Conservation (phyloP, 768 basidiomycete species). For the Suillus subaureus region DNA sequence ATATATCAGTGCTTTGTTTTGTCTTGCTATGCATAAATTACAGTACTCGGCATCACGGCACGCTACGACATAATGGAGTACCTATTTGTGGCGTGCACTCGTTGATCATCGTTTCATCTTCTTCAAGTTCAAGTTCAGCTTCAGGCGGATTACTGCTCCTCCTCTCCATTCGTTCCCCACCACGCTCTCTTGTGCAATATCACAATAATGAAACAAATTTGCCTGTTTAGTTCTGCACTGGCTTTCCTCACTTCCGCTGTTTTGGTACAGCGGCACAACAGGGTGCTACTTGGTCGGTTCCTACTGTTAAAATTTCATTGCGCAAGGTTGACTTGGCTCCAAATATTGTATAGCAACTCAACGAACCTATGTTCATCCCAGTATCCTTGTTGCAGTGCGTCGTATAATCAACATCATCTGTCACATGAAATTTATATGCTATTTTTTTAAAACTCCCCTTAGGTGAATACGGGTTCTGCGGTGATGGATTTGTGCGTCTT, state of each 20-base stretch:
- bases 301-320: background rate
- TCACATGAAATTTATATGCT: constrained; percentile 2
- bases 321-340: constrained; percentile 4
- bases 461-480: constrained; percentile 61
- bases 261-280: constrained; percentile 28
- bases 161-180: background rate
- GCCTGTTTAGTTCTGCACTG: constrained; percentile 24
- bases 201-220: background rate
- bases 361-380: constrained; percentile 39
- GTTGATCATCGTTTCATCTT: background rate
- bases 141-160: background rate
- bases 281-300: constrained; percentile 30
- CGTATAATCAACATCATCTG: constrained; percentile 1
- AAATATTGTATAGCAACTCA: constrained; percentile 32
- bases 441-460: background rate
- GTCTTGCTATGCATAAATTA: no score
- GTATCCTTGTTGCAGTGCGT: constrained; percentile 49
- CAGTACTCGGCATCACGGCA: background rate
- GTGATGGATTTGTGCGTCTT: constrained; percentile 39
- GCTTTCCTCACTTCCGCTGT: constrained; percentile 19
- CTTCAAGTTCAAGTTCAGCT: background rate
- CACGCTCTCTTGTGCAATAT: constrained; percentile 22
- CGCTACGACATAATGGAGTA: background rate
- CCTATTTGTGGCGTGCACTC: background rate
- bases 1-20: no score